These are phyloP conservation scores for Plectosphaerella cucumerina DNA, from an alignment of 2,329 filamentous ascomycete genomes.

Conservation along the genomic window DNA sequence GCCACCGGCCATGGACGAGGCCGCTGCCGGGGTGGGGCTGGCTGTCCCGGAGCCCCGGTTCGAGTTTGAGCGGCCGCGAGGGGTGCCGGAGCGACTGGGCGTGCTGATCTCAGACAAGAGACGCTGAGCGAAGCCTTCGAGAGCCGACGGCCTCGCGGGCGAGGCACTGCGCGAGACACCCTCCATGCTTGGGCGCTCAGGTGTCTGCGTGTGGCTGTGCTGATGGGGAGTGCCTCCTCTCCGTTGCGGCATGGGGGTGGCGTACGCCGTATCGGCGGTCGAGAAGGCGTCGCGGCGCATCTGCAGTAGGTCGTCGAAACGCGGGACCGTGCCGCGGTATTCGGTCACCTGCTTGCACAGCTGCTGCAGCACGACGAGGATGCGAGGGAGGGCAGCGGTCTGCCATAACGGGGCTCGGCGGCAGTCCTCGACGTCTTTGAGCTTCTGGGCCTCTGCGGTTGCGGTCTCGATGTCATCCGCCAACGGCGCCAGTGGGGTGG, in stretches of 20 bases:
- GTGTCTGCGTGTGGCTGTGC: slow-evolving; percentile 23
- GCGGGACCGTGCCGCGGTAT: slow-evolving; percentile 61
- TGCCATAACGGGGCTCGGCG: slow-evolving; percentile 51
- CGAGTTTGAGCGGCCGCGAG: slow-evolving; percentile 41
- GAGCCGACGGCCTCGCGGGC: slow-evolving; percentile 47
- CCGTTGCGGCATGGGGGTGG: slow-evolving; percentile 24
- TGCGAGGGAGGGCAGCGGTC: slow-evolving; percentile 42
- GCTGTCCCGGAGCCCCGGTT: slow-evolving; percentile 24
- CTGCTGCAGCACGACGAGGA: slow-evolving; percentile 54
- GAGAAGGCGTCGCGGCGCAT: slow-evolving; percentile 62
- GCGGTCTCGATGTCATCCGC: slow-evolving; percentile 34
- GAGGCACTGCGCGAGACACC: slow-evolving; percentile 42
- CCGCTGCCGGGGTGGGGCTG: slow-evolving; percentile 22
- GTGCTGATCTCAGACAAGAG: slow-evolving; percentile 56
- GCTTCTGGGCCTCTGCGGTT: slow-evolving; percentile 36
- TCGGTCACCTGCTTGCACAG: slow-evolving; percentile 58
- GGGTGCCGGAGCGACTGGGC: slow-evolving; percentile 39
- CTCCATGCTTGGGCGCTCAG: slow-evolving; percentile 39
- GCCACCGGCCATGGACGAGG: slow-evolving; percentile 15
- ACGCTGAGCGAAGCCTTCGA: slow-evolving; percentile 60
- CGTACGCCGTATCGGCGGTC: slow-evolving; percentile 47
- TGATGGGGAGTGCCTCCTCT: slow-evolving; percentile 12
- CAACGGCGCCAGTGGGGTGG: slow-evolving; percentile 13
- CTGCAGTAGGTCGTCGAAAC: slow-evolving; percentile 69
- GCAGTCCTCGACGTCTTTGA: slow-evolving; percentile 46